A percentile compares a stretch with the other conserved stretches of the same genome.
These are phyloP conservation scores for Neoboletus magnificus DNA, from an alignment of 768 basidiomycete genomes.

Conservation along the genomic window DNA sequence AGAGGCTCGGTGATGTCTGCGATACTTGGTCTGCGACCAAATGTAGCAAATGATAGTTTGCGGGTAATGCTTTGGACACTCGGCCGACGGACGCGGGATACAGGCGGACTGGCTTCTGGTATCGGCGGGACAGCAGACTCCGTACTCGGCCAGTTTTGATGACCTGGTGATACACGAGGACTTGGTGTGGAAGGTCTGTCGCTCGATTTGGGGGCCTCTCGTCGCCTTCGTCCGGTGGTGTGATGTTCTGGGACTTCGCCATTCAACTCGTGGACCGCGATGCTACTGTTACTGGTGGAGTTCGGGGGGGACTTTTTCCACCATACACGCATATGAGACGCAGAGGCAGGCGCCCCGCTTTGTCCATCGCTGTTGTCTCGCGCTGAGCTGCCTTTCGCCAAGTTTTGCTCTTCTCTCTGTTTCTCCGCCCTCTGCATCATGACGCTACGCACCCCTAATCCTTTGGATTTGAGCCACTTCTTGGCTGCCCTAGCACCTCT, in stretches of 20 bases:
- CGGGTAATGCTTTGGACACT: slow-evolving; percentile 32
- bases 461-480: slow-evolving; percentile 31
- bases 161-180: slow-evolving; percentile 13
- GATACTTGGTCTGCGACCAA: slow-evolving; percentile 24
- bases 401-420: slow-evolving; percentile 15
- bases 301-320: slow-evolving; percentile 25
- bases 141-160: slow-evolving; percentile 21
- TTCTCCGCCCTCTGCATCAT: slow-evolving; percentile 23
- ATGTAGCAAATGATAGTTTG: slow-evolving; percentile 31
- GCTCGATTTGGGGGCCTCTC: slow-evolving; percentile 6
- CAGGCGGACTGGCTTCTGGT: slow-evolving; percentile 8
- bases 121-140: slow-evolving; percentile 14
- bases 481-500: slow-evolving; percentile 17
- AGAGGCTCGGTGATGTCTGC: slow-evolving; percentile 20
- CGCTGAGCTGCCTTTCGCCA: neutral
- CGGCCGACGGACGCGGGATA: slow-evolving; percentile 16
- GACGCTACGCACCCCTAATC: slow-evolving; percentile 25
- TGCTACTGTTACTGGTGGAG: slow-evolving; percentile 10
- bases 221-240: slow-evolving; percentile 3
- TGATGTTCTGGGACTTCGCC: slow-evolving; percentile 1
- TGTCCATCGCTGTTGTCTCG: slow-evolving; percentile 5
- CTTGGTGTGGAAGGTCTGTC: slow-evolving; percentile 22
- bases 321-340: slow-evolving; percentile 28
- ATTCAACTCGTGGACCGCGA: slow-evolving; percentile 10
- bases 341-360: slow-evolving; percentile 1